These are phyloP conservation scores for Purpureocillium takamizusanense DNA, from an alignment of 2,329 filamentous ascomycete genomes.

Conservation along the genomic window DNA sequence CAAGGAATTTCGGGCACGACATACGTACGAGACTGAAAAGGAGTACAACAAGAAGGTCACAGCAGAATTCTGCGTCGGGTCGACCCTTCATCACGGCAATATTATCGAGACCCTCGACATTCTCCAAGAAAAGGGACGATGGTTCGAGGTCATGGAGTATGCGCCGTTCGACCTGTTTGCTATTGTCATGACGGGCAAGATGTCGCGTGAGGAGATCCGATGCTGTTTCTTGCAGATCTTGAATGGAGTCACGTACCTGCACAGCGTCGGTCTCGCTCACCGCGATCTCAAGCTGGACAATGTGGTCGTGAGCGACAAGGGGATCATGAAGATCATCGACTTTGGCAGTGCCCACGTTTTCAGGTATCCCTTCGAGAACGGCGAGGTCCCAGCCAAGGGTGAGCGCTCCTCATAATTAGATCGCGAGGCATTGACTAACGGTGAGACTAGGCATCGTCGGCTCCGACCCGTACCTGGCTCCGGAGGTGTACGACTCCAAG, in stretches of 20 bases:
- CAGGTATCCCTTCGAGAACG: constrained; percentile 92
- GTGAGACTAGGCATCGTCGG: constrained; percentile 51
- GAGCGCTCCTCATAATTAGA: constrained; percentile 4
- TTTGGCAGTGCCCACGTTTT: constrained; percentile 97
- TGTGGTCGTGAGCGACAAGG: constrained; percentile 89
- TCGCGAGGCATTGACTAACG: constrained; percentile 5
- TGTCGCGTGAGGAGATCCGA: constrained; percentile 82
- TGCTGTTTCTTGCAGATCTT: constrained; percentile 93
- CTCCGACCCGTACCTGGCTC: constrained; percentile 90
- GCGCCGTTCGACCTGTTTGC: constrained; percentile 94
- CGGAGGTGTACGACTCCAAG: constrained; percentile 88
- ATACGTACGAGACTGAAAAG: constrained; percentile 86
- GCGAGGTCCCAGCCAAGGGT: constrained; percentile 28
- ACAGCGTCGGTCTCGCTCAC: constrained; percentile 90
- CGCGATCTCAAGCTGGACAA: constrained; percentile 96
- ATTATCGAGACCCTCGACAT: constrained; percentile 98
- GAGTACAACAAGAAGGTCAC: constrained; percentile 98
- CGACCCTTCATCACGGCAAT: constrained; percentile 92
- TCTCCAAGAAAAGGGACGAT: constrained; percentile 83
- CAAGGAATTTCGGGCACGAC: constrained; percentile 88
- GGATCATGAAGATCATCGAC: constrained; percentile 99
- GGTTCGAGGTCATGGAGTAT: constrained; percentile 99
- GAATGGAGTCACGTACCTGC: constrained; percentile 87
- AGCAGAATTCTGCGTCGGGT: constrained; percentile 96
- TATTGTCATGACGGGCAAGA: constrained; percentile 97